phyloP scores from a whole-genome alignment of 2,329 filamentous ascomycete species.

The Myriangium duriaei region DNA sequence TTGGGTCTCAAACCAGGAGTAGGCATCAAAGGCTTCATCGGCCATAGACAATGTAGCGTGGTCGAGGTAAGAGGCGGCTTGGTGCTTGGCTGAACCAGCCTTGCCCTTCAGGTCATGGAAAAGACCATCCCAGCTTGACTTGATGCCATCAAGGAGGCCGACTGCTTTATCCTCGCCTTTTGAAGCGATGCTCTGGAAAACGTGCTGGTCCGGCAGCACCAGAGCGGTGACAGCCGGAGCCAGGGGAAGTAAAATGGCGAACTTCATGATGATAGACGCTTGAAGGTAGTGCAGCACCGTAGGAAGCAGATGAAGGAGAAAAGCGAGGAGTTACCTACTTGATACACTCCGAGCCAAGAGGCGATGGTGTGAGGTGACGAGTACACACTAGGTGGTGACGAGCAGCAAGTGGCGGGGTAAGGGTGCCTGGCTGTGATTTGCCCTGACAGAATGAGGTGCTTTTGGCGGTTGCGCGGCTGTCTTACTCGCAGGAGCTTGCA shows the following conservation, averaged over 20 bases:
- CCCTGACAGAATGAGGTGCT: too few species aligned
- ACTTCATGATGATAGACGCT: conserved; percentile 32
- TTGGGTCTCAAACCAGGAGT: conserved; percentile 32
- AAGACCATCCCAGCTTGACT: conserved; percentile 6
- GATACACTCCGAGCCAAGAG: too few species aligned
- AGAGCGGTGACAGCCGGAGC: conserved; percentile 39
- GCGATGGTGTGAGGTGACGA: too few species aligned
- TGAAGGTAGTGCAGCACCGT: background rate
- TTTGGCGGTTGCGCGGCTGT: too few species aligned
- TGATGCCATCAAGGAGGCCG: conserved; percentile 17
- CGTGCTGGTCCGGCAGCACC: conserved; percentile 39
- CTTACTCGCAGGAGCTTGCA: too few species aligned
- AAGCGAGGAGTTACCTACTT: conserved; percentile 1
- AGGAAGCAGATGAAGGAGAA: background rate
- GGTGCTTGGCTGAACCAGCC: conserved; percentile 13
- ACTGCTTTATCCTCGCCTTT: conserved; percentile 21
- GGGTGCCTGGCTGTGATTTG: too few species aligned
- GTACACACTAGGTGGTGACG: too few species aligned
- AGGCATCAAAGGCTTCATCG: conserved; percentile 32
- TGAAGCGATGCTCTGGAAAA: conserved; percentile 32
- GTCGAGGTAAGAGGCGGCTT: conserved; percentile 30
- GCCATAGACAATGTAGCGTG: conserved; percentile 27
- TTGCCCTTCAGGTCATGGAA: conserved; percentile 12
- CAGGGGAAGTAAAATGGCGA: conserved; percentile 36
- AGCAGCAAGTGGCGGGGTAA: too few species aligned